Evolutionary conservation across 192 early-diverging fungal species (phyloP).

Genomic region (Backusella circina): DNA sequence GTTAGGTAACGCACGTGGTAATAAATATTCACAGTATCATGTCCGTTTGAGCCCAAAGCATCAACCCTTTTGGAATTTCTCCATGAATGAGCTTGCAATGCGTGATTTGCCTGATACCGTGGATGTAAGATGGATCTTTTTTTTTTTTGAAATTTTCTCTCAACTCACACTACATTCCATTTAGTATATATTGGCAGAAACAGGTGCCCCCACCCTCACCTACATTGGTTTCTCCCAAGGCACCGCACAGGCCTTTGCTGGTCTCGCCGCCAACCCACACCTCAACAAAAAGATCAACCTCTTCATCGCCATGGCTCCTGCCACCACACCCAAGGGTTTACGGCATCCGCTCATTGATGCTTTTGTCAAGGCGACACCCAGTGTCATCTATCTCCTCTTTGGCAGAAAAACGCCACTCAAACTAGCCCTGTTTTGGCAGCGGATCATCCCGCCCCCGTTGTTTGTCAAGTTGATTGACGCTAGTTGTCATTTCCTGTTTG

Average conservation of each 20-base stretch:
- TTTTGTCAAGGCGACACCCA: conserved; percentile 79
- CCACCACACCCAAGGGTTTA: conserved; percentile 79
- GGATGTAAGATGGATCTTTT: conserved; percentile 53
- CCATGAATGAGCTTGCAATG: conserved; percentile 86
- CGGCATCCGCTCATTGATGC: conserved; percentile 79
- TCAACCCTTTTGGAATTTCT: conserved; percentile 89
- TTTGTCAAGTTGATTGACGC: conserved; percentile 73
- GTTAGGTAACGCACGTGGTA: conserved; percentile 92
- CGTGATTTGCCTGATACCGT: conserved; percentile 85
- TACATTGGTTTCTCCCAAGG: conserved; percentile 99
- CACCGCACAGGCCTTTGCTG: conserved; percentile 84
- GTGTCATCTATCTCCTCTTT: conserved; percentile 84
- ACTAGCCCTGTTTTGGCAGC: conserved; percentile 83
- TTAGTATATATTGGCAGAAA: conserved; percentile 79
- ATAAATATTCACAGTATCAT: conserved; percentile 93
- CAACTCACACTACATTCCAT: not conserved
- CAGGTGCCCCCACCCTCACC: conserved; percentile 74
- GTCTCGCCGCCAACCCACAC: conserved; percentile 70
- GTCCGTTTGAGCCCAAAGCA: conserved; percentile 59
- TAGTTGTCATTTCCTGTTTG: conserved; percentile 75
- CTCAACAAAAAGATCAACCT: conserved; percentile 85
- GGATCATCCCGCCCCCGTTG: conserved; percentile 66
- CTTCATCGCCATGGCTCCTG: conserved; percentile 90
- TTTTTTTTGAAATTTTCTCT: not conserved
- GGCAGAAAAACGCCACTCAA: conserved; percentile 81